Base-by-base conservation (phyloP, 805 yeast genomes). In the Cyberlindnera samutprakarnensis region DNA sequence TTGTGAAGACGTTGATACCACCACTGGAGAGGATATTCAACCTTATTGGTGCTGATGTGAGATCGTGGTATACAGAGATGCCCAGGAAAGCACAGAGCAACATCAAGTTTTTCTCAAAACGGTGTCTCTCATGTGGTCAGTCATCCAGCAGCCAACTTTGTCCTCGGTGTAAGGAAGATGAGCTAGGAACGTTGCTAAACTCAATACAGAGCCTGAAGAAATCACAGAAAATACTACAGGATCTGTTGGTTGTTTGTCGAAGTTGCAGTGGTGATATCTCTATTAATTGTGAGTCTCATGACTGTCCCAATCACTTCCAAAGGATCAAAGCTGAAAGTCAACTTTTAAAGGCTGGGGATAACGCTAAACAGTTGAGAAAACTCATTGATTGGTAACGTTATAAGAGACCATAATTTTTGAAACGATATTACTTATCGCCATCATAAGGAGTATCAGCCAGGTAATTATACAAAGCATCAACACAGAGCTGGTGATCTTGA, bases 11-110 rank as follows among this genome's bases (percentile, higher is more conserved):
- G 3, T 56, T 92, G 28, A 74, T 90, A 7, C 97, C 98, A 2
- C 97, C 98, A 0, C 57, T 92, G 33, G 94, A 85, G 41, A 61
- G 98, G 37, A 61, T 90, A 3, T 83, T 92, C 55, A 81, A 76
- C 44, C 56, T 90, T 11, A 57, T 86, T 36, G 98, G 98, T 0
- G 92, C 82, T 3, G 81, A 86, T 56, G 67, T 88, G 6, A 62
- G 64, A 25, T 63, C 62, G 4, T 92, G 98, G 98, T 83, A 76
- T 41, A 55, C 56, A 9, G 83, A 75, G 18, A 63, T 87, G 61
- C 85, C 94, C 0, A 61, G n/a, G n/a, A n/a, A n/a, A n/a, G n/a
- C n/a, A n/a, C n/a, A n/a, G n/a, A n/a, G n/a, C n/a, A n/a, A n/a
- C n/a, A n/a, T n/a, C n/a, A n/a, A n/a, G n/a, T n/a, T n/a, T n/a